Evolutionary conservation across 192 early-diverging fungal genomes (phyloP).

Genomic region (Chytriomyces hyalinus): DNA sequence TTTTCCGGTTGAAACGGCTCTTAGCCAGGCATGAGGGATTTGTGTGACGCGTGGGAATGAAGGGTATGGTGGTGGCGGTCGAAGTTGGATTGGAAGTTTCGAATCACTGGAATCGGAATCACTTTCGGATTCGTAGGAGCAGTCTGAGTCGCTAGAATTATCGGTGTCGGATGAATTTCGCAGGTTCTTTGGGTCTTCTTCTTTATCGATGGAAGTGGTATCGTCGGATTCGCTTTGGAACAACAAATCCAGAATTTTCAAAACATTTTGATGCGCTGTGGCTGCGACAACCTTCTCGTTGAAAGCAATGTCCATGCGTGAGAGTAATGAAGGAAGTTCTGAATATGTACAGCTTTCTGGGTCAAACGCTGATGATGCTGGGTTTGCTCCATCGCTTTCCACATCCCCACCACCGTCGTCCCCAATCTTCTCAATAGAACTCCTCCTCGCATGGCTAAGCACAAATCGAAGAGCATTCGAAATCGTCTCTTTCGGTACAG

Average conservation of each 20-base stretch:
- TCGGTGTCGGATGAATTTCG: neutral
- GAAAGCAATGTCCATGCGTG: constrained; percentile 38
- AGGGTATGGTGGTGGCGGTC: constrained; percentile 20
- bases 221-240: constrained; percentile 5
- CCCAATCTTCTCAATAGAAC: too few species aligned
- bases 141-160: neutral
- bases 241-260: constrained; percentile 26
- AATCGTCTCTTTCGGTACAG: too few species aligned
- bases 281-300: constrained; percentile 7
- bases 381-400: too few species aligned
- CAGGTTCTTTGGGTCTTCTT: neutral
- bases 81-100: too few species aligned
- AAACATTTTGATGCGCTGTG: constrained; percentile 39
- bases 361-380: too few species aligned
- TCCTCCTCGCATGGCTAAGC: too few species aligned
- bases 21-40: constrained; percentile 53
- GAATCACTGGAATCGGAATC: neutral
- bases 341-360: too few species aligned
- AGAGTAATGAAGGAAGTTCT: constrained; percentile 11
- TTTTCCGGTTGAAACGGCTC: constrained; percentile 44
- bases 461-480: too few species aligned
- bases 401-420: too few species aligned
- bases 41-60: constrained; percentile 3
- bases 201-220: neutral
- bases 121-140: neutral